These are phyloP conservation scores for Russula olivacea DNA, from an alignment of 768 basidiomycete genomes.

Conservation along the genomic window DNA sequence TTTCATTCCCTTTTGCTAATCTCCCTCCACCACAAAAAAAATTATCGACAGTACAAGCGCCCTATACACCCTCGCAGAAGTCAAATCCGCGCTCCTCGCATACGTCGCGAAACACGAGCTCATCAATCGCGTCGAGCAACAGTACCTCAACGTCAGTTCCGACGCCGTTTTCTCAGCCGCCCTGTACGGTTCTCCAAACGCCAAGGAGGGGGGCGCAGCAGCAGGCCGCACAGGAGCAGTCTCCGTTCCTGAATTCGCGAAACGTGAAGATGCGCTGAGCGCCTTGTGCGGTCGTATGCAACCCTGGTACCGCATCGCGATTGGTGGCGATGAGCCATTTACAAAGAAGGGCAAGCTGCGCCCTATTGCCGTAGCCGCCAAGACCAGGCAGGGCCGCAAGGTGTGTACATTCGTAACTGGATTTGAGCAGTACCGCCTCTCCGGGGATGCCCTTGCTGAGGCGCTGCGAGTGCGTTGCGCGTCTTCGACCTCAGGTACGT, in stretches of 20 bases:
- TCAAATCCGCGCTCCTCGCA: slow-evolving; percentile 50
- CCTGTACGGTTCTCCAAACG: slow-evolving; percentile 30
- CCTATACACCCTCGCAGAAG: slow-evolving; percentile 51
- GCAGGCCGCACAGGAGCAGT: slow-evolving; percentile 10
- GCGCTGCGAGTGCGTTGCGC: slow-evolving; percentile 74
- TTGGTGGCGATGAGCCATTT: slow-evolving; percentile 49
- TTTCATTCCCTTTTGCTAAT: neutral
- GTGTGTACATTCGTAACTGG: slow-evolving; percentile 71
- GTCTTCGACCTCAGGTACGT: slow-evolving; percentile 67
- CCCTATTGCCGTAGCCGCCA: slow-evolving; percentile 63
- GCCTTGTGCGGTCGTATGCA: slow-evolving; percentile 65
- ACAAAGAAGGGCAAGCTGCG: slow-evolving; percentile 68
- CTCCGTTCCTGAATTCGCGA: slow-evolving; percentile 45
- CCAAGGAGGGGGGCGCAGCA: slow-evolving; percentile 25
- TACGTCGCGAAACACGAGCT: slow-evolving; percentile 61
- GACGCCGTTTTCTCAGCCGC: slow-evolving; percentile 31
- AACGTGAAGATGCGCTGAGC: slow-evolving; percentile 56
- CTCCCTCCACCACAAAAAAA: neutral
- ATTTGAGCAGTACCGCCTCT: slow-evolving; percentile 70
- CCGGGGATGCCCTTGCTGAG: slow-evolving; percentile 69
- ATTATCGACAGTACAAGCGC: slow-evolving; percentile 39
- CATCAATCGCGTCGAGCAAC: slow-evolving; percentile 58
- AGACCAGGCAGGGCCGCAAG: slow-evolving; percentile 73
- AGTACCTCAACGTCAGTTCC: slow-evolving; percentile 63
- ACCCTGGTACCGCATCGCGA: slow-evolving; percentile 59